These are phyloP conservation scores for Quercus lobata DNA, from an alignment of 331 rosid genomes.

Conservation along the genomic window DNA sequence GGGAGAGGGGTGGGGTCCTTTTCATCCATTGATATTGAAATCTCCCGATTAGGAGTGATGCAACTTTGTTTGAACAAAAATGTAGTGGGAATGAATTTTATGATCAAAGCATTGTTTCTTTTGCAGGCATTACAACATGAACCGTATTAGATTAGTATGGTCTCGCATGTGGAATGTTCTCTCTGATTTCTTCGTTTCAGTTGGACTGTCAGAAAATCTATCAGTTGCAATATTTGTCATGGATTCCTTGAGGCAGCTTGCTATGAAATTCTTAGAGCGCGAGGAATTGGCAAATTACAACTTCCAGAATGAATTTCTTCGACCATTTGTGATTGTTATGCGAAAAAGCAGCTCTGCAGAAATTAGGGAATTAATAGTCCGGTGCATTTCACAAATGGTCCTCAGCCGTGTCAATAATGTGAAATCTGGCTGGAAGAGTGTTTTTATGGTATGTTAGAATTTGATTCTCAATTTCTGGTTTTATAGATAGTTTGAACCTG, in stretches of 20 bases:
- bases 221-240: conserved; percentile 99
- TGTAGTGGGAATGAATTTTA: neutral
- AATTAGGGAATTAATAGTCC: conserved; percentile 91
- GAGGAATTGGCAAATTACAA: conserved; percentile 98
- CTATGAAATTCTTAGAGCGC: conserved; percentile 97
- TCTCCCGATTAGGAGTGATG: neutral
- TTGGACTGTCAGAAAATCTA: conserved; percentile 92
- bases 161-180: conserved; percentile 99
- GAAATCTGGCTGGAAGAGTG: conserved; percentile 99
- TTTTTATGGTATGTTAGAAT: conserved; percentile 71
- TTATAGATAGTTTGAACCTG: neutral
- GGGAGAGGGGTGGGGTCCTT: neutral
- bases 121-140: conserved; percentile 99
- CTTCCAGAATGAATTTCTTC: conserved; percentile 95
- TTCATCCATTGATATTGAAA: conserved; percentile 8
- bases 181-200: conserved; percentile 96
- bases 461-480: neutral
- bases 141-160: conserved; percentile 98
- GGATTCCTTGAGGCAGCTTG: conserved; percentile 98
- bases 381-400: conserved; percentile 99
- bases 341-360: conserved; percentile 87
- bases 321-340: conserved; percentile 98
- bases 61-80: conserved; percentile 11
- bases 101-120: conserved; percentile 33
- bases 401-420: conserved; percentile 96